phyloP scores from a whole-genome alignment of 495 filamentous ascomycete genomes.

The Podospora fimiseda region DNA sequence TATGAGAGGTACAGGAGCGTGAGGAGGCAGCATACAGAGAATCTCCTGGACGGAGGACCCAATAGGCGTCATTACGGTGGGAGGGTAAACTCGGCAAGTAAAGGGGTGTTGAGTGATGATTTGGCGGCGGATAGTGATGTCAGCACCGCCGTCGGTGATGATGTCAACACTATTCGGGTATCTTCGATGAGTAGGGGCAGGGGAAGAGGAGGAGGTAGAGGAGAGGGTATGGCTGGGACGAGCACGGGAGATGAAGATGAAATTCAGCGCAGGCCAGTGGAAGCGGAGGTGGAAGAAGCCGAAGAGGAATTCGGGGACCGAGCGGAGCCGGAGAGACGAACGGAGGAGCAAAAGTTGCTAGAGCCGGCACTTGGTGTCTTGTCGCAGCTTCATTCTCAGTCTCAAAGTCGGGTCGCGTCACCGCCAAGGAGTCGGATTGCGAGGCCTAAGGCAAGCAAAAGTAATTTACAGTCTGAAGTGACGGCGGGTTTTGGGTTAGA shows the following conservation, averaged over 20 bases:
- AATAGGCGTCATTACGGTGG: constrained; percentile 1
- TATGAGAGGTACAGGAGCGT: constrained; percentile 41
- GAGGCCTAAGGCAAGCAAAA: neutral
- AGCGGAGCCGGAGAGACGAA: too few relatives aligned
- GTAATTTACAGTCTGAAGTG: neutral
- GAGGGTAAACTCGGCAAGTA: constrained; percentile 15
- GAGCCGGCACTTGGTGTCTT: neutral
- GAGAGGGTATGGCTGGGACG: too few relatives aligned
- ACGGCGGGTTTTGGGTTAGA: neutral
- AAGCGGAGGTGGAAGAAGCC: neutral
- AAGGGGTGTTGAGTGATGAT: constrained; percentile 9
- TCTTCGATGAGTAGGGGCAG: constrained; percentile 2
- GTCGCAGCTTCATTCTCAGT: neutral
- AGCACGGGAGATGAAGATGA: too few relatives aligned
- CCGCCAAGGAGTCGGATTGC: neutral
- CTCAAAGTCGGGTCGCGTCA: neutral
- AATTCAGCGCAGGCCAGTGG: too few relatives aligned
- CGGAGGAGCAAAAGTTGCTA: neutral
- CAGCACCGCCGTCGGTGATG: constrained; percentile 24
- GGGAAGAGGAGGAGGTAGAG: neutral
- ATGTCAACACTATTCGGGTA: constrained; percentile 6
- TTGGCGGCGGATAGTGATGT: constrained; percentile 30
- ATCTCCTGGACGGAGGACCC: neutral
- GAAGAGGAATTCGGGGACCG: too few relatives aligned
- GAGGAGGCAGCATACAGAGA: neutral